Evolutionary conservation across 2,329 filamentous ascomycete species (phyloP), one percentile per base, ranked within the genome.

Genomic region (Dothideomycetes sp.): DNA sequence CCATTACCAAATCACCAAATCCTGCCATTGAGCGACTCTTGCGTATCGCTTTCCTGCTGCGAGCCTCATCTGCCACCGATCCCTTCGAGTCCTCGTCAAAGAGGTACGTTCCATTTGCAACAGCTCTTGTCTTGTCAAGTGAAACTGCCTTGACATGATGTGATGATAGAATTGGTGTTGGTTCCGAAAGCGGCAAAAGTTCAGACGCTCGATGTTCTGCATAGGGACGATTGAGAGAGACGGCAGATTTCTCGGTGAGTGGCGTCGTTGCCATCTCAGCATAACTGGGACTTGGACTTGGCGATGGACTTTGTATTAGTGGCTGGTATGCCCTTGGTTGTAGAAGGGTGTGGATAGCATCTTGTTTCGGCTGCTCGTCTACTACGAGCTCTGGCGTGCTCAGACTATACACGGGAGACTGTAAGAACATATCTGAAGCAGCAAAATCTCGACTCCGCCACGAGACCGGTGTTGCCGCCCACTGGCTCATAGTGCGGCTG

Each of bases 401-500:
- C 27, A 42, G 10, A 12, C 36, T 42, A 14, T 42, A 47, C 3
- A 55, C 47, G 2, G 52, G 48, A 16, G 48, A 48, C 4, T 56
- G 44, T 2, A 52, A 38, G 4, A 53, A 36, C 3, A 52, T 42
- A 15, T 50, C 47, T 4, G 48, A 48, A 32, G 47, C 45, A 4
- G 51, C 39, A 36, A 49, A 14, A 29, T 41, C 39, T 15, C 34
- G 19, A 4, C 36, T 34, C 11, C 29, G 31, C 41, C 41, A 42
- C n/a, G 44, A 44, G 18, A 41, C 38, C 17, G 41, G 41, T n/a
- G 44, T 44, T 11, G 44, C 34, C 17, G 43, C 47, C 47, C 48
- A 54, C 24, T 53, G 49, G 16, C 52, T 54, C 18, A 50, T 43
- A 10, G 53, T 49, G 9, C 48, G 52, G 33, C 57, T 60, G 39